Conservation (phyloP, 768 basidiomycete genomes). For the Pleurotus tuber-regium region DNA sequence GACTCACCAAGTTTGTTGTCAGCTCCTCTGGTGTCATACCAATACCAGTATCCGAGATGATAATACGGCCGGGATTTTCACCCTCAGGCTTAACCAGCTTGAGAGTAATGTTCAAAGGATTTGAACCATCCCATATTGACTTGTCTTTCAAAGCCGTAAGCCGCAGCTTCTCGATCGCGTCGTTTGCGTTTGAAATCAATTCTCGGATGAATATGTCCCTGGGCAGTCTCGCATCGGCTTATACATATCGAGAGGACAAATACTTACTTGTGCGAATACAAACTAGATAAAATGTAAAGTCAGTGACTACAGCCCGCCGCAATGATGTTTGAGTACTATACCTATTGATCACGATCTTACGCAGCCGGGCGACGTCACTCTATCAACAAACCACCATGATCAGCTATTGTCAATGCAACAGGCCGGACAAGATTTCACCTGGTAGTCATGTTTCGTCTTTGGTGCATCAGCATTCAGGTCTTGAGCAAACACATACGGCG, state of each 20-base stretch:
- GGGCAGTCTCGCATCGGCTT: slow-evolving; percentile 8
- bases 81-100: slow-evolving; percentile 67
- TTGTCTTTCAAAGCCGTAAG: slow-evolving; percentile 81
- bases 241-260: neutral
- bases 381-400: slow-evolving; percentile 25
- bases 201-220: slow-evolving; percentile 89
- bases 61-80: slow-evolving; percentile 64
- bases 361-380: slow-evolving; percentile 92
- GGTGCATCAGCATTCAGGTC: slow-evolving; percentile 35
- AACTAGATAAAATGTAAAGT: slow-evolving; percentile 48
- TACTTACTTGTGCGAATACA: slow-evolving; percentile 77
- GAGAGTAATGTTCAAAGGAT: slow-evolving; percentile 88
- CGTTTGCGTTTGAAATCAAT: slow-evolving; percentile 91
- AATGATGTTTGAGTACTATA: no score
- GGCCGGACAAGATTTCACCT: slow-evolving; percentile 40
- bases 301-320: no score
- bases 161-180: slow-evolving; percentile 93
- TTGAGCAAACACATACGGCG: slow-evolving; percentile 47
- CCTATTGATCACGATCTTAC: slow-evolving; percentile 94
- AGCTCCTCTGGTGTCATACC: slow-evolving; percentile 96
- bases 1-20: slow-evolving; percentile 63
- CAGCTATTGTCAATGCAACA: neutral
- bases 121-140: slow-evolving; percentile 62
- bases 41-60: slow-evolving; percentile 93
- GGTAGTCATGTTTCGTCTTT: slow-evolving; percentile 67